A percentile compares a stretch with the other conserved stretches of the same genome.
These are phyloP conservation scores for Scleroderma bovista DNA, from an alignment of 768 basidiomycete genomes.

Conservation along the genomic window DNA sequence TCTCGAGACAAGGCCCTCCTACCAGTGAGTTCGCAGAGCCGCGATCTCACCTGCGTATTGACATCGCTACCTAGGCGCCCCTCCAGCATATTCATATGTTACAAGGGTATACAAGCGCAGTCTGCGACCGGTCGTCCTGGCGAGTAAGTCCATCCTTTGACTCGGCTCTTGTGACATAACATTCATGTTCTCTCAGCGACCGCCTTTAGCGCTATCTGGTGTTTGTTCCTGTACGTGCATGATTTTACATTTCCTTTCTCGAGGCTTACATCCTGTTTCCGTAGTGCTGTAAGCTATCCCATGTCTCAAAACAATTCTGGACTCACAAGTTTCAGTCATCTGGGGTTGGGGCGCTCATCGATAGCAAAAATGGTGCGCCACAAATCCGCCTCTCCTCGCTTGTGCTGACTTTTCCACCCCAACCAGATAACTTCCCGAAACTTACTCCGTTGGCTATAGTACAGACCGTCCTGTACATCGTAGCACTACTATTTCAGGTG, in stretches of 20 bases:
- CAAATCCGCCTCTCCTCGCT: background rate
- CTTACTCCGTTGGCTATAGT: constrained; percentile 53
- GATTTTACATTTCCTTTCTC: no score
- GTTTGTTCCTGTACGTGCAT: constrained; percentile 53
- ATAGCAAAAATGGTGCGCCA: constrained; percentile 45
- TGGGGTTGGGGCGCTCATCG: constrained; percentile 51
- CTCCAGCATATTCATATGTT: constrained; percentile 57
- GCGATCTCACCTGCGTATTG: background rate
- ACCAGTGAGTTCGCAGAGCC: constrained; percentile 5
- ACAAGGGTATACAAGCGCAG: constrained; percentile 50
- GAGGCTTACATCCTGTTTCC: background rate
- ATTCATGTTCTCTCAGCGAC: constrained; percentile 25
- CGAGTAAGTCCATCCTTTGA: constrained; percentile 27
- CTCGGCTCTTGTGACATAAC: background rate
- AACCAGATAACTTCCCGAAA: constrained; percentile 37
- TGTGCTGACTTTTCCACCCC: background rate
- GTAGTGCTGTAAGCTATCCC: constrained; percentile 18
- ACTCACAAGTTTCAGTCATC: constrained; percentile 40
- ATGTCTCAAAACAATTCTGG: background rate
- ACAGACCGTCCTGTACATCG: constrained; percentile 54
- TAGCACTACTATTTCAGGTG: constrained; percentile 44
- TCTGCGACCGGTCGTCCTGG: constrained; percentile 55
- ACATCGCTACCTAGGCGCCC: constrained; percentile 31
- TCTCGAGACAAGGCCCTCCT: constrained; percentile 6
- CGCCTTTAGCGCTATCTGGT: constrained; percentile 50